Evolutionary conservation across 805 yeast genomes (phyloP).

Genomic region (Sugiyamaella americana): DNA sequence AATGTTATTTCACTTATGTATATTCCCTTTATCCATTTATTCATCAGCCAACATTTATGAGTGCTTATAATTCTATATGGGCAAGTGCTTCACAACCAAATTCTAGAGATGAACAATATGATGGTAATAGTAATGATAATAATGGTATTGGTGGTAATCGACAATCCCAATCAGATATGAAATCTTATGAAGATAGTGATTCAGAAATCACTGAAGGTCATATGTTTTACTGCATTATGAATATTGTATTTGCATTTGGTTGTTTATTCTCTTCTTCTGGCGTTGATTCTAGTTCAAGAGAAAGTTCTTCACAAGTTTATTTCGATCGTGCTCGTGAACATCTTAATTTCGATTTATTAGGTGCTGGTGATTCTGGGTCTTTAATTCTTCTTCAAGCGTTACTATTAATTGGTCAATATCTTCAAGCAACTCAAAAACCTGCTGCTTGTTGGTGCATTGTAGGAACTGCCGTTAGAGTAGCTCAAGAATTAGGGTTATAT

Average conservation of each 20-base stretch:
- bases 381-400: slow-evolving; percentile 26
- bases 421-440: slow-evolving; percentile 26
- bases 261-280: slow-evolving; percentile 21
- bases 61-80: slow-evolving; percentile 24
- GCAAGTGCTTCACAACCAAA: slow-evolving; percentile 1
- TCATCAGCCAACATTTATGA: slow-evolving; percentile 26
- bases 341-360: slow-evolving; percentile 23
- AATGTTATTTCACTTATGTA: slow-evolving; percentile 24
- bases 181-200: not conserved
- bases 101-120: slow-evolving; percentile 4
- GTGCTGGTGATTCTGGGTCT: slow-evolving; percentile 21
- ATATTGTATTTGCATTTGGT: slow-evolving; percentile 28
- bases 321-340: slow-evolving; percentile 24
- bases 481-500: slow-evolving; percentile 39
- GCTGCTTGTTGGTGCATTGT: slow-evolving; percentile 40
- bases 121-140: not conserved
- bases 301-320: slow-evolving; percentile 17
- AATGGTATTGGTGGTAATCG: not conserved
- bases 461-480: slow-evolving; percentile 40
- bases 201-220: slow-evolving; percentile 13
- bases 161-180: not conserved
- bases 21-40: slow-evolving; percentile 27
- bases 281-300: slow-evolving; percentile 7
- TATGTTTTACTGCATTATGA: slow-evolving; percentile 25
- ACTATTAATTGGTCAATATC: slow-evolving; percentile 25